phyloP scores from a whole-genome alignment of 176 grass and related monocot genomes.

The Dactylis glomerata region DNA sequence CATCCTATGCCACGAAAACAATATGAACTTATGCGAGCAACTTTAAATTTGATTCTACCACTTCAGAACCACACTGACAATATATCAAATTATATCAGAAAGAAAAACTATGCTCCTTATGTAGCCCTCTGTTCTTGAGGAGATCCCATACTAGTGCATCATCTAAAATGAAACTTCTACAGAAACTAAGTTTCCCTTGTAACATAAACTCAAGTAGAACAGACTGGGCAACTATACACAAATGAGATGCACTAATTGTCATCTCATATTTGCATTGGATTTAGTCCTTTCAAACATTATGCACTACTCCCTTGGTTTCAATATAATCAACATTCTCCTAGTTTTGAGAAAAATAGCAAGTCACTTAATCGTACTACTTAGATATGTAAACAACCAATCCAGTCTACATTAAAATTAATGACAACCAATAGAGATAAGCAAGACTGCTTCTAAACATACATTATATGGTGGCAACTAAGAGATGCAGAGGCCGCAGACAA shows the following conservation, averaged over 20 bases:
- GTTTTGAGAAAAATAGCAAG: too few species aligned
- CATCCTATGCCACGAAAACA: constrained; percentile 1
- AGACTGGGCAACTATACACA: constrained; percentile 4
- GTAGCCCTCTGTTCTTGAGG: neutral
- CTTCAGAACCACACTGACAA: neutral
- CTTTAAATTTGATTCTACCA: constrained; percentile 4
- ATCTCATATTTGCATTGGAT: constrained; percentile 12
- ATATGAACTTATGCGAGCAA: neutral
- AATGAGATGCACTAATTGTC: neutral
- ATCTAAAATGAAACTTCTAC: constrained; percentile 21
- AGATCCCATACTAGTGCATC: constrained; percentile 7
- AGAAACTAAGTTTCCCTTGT: constrained; percentile 1
- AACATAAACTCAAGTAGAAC: constrained; percentile 16
- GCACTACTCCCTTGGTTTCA: too few species aligned
- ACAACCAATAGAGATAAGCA: too few species aligned
- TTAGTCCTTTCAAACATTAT: neutral
- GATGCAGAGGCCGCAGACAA: too few species aligned
- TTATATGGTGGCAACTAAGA: too few species aligned
- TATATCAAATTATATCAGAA: neutral
- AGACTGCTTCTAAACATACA: too few species aligned
- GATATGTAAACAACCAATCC: too few species aligned
- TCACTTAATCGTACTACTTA: too few species aligned
- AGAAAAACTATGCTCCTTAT: neutral
- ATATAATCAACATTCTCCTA: too few species aligned
- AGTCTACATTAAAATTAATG: too few species aligned